phyloP scores from a whole-genome alignment of 2,329 filamentous ascomycete species.

The Fusarium marasasianum region DNA sequence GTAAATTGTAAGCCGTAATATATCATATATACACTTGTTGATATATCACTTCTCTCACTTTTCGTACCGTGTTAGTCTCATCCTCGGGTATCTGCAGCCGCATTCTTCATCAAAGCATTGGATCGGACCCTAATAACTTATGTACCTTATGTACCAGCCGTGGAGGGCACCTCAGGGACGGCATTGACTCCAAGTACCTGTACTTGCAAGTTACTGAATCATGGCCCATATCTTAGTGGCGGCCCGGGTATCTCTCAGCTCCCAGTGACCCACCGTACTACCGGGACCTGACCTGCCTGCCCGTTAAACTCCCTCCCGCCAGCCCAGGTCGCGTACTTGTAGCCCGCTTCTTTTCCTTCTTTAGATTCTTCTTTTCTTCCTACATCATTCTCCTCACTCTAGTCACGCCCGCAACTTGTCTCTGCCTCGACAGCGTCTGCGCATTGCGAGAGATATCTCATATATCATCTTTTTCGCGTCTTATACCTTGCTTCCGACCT shows the following conservation, averaged over 20 bases:
- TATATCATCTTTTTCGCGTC: conserved; percentile 31
- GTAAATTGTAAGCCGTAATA: neutral
- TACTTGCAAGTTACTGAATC: conserved; percentile 25
- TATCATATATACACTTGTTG: neutral
- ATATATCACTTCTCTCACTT: neutral
- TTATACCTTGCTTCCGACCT: conserved; percentile 19
- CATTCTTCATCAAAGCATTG: neutral
- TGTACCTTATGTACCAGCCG: neutral
- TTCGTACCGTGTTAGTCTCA: neutral
- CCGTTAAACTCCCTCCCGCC: conserved; percentile 37
- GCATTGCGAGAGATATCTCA: neutral
- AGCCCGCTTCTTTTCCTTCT: conserved; percentile 39
- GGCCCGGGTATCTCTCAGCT: conserved; percentile 11
- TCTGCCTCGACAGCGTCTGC: neutral
- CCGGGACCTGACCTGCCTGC: conserved; percentile 42
- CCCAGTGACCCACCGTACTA: conserved; percentile 34
- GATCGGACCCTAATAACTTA: conserved; percentile 15
- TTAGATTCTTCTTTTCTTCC: conserved; percentile 32
- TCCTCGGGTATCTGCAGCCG: neutral
- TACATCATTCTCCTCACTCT: conserved; percentile 24
- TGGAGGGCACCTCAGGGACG: conserved; percentile 8
- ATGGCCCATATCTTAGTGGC: neutral
- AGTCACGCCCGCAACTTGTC: conserved; percentile 15
- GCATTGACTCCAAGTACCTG: conserved; percentile 16
- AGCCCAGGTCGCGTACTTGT: conserved; percentile 37